These are phyloP conservation scores for Paratrimastix pyriformis DNA, from an alignment of 78 protist genomes.

Conservation along the genomic window DNA sequence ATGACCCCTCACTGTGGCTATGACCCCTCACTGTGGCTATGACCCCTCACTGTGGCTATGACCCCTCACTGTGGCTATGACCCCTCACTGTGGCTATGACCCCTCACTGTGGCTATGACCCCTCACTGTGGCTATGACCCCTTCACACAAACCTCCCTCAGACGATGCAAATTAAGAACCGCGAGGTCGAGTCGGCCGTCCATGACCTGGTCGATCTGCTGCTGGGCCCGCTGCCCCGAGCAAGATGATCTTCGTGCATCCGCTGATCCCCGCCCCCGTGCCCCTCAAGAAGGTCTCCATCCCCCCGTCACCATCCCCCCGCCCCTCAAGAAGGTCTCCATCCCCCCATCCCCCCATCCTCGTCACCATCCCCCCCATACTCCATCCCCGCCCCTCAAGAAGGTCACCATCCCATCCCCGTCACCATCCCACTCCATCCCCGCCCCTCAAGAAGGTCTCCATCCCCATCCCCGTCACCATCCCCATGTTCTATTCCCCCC, in stretches of 20 bases:
- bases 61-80: too few species aligned
- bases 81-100: too few species aligned
- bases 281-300: neutral
- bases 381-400: neutral
- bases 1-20: too few species aligned
- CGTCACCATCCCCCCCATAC: neutral
- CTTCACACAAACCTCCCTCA: too few species aligned
- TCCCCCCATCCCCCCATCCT: constrained; percentile 20
- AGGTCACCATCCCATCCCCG: too few species aligned
- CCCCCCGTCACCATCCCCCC: constrained; percentile 27
- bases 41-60: too few species aligned
- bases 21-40: too few species aligned
- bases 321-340: constrained; percentile 11
- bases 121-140: too few species aligned
- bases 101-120: too few species aligned
- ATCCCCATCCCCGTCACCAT: too few species aligned
- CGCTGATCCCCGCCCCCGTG: neutral
- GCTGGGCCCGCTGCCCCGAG: neutral
- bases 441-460: neutral
- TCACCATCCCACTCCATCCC: neutral
- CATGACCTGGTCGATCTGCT: constrained; percentile 25
- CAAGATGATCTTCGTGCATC: neutral
- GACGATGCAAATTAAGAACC: constrained; percentile 22
- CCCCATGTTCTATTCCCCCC: too few species aligned
- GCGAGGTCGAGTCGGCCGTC: constrained; percentile 42